Evolutionary conservation across 2,329 filamentous ascomycete species (phyloP), one percentile per base, ranked within the genome.

Genomic region (Monilinia fructigena): DNA sequence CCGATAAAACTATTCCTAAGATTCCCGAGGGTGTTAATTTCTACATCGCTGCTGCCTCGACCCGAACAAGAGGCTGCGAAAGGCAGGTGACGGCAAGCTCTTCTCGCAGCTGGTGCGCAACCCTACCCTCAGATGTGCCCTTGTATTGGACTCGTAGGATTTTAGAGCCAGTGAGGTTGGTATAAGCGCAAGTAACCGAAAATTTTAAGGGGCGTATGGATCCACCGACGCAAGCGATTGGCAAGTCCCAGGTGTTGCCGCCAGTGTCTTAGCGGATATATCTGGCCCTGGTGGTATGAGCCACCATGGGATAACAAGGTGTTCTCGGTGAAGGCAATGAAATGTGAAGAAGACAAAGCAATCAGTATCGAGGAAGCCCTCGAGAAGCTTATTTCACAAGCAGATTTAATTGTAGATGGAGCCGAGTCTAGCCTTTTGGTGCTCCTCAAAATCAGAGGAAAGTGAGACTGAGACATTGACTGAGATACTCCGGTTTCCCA

Each of bases 131-230:
- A 10, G 89, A 0, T 97, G 93, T 70, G 87, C 0, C 89, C 90
- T 0, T 97, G 94, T 74, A 97, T 98, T 69, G 93, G 93, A 10
- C 83, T 96, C 0, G 92, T 11, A 76, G 93, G 93, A 48, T 82
- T 97, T 83, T 97, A 0, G 89, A 97, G 76, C 83, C 86, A 2
- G 91, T n/a, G 93, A 97, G 79, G 87, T 93, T 12, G 93, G 93
- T 28, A 93, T 97, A 72, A 88, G 84, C 68, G 91, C 92, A 0
- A 88, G 83, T 62, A 97, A 97, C 80, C 83, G 93, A 14, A 14
- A 97, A 97, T 77, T 97, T 93, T 82, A 93, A 93, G 78, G 93
- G 93, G 0, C 86, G 93, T 3, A 96, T 97, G 91, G 93, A 3
- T 89, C 85, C 18, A 87, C 85, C 3, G 86, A 91, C 6, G 91